Conservation (phyloP, 202 grass and related monocot species). For the Schoenoplectus tabernaemontani region DNA sequence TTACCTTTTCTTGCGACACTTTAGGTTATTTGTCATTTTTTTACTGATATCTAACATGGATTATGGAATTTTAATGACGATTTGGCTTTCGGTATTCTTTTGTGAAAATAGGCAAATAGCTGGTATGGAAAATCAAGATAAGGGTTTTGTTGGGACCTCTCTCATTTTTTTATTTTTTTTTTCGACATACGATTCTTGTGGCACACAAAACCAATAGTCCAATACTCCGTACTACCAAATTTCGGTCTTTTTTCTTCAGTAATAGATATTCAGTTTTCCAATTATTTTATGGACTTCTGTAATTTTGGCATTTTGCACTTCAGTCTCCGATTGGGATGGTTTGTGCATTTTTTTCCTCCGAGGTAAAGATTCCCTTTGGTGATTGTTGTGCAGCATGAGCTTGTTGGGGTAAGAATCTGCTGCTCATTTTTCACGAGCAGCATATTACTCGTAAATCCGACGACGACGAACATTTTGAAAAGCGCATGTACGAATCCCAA, state of each 20-base stretch:
- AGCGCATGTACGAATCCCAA: too few relatives aligned
- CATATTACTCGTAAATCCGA: too few relatives aligned
- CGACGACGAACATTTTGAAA: too few relatives aligned
- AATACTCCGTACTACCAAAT: background rate
- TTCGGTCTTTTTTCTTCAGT: background rate
- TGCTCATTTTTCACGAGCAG: too few relatives aligned
- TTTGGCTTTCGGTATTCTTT: background rate
- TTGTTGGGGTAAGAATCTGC: too few relatives aligned
- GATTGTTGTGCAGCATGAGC: background rate
- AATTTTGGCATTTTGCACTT: constrained; percentile 7
- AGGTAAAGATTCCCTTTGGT: background rate
- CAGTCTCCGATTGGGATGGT: constrained; percentile 8
- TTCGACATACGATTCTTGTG: background rate
- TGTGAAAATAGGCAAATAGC: too few relatives aligned
- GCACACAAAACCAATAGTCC: background rate
- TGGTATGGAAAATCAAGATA: background rate
- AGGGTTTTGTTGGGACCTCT: background rate
- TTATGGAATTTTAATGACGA: background rate
- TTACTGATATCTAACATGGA: background rate
- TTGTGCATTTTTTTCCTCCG: background rate
- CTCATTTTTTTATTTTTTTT: background rate
- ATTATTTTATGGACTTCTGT: background rate
- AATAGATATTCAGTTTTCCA: background rate
- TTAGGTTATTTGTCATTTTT: background rate
- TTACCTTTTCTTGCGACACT: background rate